Conservation (phyloP, 306 rosid species). For the Ormosia emarginata region DNA sequence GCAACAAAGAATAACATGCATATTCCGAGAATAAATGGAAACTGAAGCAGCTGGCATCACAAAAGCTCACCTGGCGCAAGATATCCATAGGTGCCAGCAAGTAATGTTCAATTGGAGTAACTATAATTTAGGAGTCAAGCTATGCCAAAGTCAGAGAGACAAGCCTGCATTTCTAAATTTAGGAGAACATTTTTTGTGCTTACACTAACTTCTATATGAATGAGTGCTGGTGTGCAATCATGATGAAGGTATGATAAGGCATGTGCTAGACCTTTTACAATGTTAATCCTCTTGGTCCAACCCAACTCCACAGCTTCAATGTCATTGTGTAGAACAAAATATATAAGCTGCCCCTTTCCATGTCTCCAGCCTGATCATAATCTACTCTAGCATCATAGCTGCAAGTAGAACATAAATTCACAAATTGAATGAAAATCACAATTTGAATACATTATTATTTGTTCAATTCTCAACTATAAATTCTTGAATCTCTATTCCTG, state of each 20-base stretch:
- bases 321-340: background rate
- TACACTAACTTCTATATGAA: background rate
- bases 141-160: background rate
- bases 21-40: background rate
- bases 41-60: background rate
- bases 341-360: background rate
- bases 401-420: constrained; percentile 22
- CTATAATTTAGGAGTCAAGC: background rate
- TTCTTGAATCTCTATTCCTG: constrained; percentile 90
- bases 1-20: background rate
- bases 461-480: constrained; percentile 84
- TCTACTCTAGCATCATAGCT: constrained; percentile 3
- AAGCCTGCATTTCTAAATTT: background rate
- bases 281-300: constrained; percentile 23
- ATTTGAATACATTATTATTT: background rate
- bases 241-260: background rate
- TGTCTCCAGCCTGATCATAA: background rate
- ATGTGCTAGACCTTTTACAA: constrained; percentile 15
- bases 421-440: constrained; percentile 3
- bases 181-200: background rate
- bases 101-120: background rate
- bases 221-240: background rate
- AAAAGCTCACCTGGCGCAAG: background rate
- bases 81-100: background rate
- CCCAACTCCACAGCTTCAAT: background rate